Evolutionary conservation across 2,329 filamentous ascomycete genomes (phyloP), one percentile per base, ranked within the genome.

Genomic region (Xylaria sp.): DNA sequence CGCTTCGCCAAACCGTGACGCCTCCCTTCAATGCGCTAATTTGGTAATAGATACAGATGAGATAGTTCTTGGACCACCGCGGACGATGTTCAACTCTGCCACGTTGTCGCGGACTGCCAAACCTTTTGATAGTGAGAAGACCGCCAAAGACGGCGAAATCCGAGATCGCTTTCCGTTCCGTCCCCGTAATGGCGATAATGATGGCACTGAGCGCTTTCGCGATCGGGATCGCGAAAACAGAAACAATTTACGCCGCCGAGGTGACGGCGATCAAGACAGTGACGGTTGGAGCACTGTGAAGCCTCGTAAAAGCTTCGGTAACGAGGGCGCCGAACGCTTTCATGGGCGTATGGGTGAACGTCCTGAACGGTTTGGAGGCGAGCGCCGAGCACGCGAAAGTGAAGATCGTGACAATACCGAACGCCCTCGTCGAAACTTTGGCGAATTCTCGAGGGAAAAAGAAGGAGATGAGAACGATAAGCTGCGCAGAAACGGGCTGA

Each of bases 61-160:
- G 71, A 91, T 97, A 66, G 87, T 96, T 66, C 91, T 97, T 66
- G 94, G 93, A 15, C 94, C 94, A 23, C 93, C 94, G 1, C 92
- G 93, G 79, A 93, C 89, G 55, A 89, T 89, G 52, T 97, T 97
- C 79, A 89, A 93, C 61, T 97, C 94, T 1, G 87, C 91, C 25
- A 92, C 91, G 66, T 83, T 87, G 36, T 72, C 69, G 60, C 85
- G 88, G 69, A 78, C 76, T 28, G 78, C 80, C 61, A 83, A 85
- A 67, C 80, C 81, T 15, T 80, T 84, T 58, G 87, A 88, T 58
- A 81, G 81, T 32, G 86, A 90, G 32, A 89, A 87, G 72, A 76
- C 81, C 2, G 69, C 76, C 28, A 89, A 86, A 73, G 86, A 88
- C 57, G 64, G 78, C 8, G 86, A 88, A 28, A 75, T 80, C 13